Evolutionary conservation across 2,329 filamentous ascomycete genomes (phyloP), one percentile per base, ranked within the genome.

Genomic region (Trichophyton equinum): DNA sequence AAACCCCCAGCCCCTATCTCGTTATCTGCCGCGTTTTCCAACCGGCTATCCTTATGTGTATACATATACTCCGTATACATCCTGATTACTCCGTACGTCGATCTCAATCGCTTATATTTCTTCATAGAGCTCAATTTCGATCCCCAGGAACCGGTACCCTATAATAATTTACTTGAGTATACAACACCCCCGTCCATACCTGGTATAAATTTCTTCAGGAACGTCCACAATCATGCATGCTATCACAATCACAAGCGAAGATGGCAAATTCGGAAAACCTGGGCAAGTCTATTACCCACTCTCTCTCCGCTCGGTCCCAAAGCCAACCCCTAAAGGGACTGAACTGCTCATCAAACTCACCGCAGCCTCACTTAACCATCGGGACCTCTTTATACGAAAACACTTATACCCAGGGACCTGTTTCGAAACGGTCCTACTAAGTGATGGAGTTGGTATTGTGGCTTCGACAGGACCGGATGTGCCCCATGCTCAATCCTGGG

Each of bases 341-440:
- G 81, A 96, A 72, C 78, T 96, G 65, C 79, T 95, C 5, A 78
- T 97, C 64, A 84, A 83, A 68, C 78, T 97, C 69, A 81, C 82
- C 40, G 88, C 91, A 58, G 88, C 86, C 1, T 87, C 92, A 13
- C 84, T 97, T 58, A 97, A 97, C 78, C 94, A 97, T 77, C 88
- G 91, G 68, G 94, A 97, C 74, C 84, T 95, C 67, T 97, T 96
- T 77, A 88, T 95, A 74, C 88, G 92, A 60, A 91, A 94, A 73
- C 87, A 91, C 70, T 84, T 95, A 46, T 97, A 97, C 78, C 92
- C 92, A 0, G 87, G 83, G 67, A 87, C 90, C 59, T 86, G 87
- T 11, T 95, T 95, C 73, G 81, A 82, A 62, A 79, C 85, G 4
- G 89, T 92, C 0, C 77, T 97, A 47, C 81, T 95, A 27, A 85